Base-by-base conservation (phyloP, 192 early-diverging fungal genomes). In the Rhizophlyctis rosea region DNA sequence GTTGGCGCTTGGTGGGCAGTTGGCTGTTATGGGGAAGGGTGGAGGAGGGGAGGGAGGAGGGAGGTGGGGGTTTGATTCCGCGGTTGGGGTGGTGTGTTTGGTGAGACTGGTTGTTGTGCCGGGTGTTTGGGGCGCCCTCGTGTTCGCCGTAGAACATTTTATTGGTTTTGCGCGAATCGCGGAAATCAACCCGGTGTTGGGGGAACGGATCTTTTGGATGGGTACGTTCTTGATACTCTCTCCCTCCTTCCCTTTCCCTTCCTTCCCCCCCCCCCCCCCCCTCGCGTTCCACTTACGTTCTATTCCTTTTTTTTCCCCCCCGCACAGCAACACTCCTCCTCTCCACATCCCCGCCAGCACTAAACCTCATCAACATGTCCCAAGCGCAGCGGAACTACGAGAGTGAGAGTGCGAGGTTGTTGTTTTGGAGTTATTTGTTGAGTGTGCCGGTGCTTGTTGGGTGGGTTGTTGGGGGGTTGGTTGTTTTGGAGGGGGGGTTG, bases 1-100 rank as follows among this genome's bases (percentile, higher is more conserved):
- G 47, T 74, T 90, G 1, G 88, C 88, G 57, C 81, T 92, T 3
- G 90, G 90, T 3, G 84, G 87, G 14, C 88, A 90, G 64, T 65
- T 89, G 39, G 73, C 69, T 9, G 61, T 47, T 34, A 67, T 67
- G 65, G 27, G 35, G 32, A 50, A 59, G 32, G n/a, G 34, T 11
- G 14, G 48, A 33, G 16, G 47, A 58, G 44, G 59, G 59, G 33
- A 16, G 32, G 0, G 24, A 4, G n/a, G 32, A 14, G 29, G 57
- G 60, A 34, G 47, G 31, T 13, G 3, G 51, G 24, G 65, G 60
- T 30, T n/a, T n/a, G n/a, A n/a, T n/a, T n/a, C n/a, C n/a, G n/a
- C n/a, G n/a, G 57, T 60, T 21, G 34, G 9, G 23, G 7, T 68
- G 4, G 59, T 62, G 25, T 44, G 59, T 27, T 33, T 68, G 13